Base-by-base conservation (phyloP, 257 asterid genomes). In the Craterostigma plantagineum region DNA sequence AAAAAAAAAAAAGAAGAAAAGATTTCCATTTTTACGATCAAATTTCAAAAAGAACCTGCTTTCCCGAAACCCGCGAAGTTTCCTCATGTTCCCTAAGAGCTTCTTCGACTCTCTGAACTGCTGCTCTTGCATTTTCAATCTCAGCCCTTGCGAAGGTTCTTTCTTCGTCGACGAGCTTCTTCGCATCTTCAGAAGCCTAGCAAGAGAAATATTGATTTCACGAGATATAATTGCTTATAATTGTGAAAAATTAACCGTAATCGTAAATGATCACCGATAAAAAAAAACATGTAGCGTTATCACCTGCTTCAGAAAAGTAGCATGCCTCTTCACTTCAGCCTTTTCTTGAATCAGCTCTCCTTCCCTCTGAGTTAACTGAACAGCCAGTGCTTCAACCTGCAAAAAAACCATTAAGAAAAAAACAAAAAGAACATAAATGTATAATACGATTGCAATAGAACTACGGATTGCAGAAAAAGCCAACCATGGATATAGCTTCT, bases 131-230 rank as follows among this genome's bases (percentile, higher is more conserved):
- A 63, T 76, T 73, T 69, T 86, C 97, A 54, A 81, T 86, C 67
- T 86, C 97, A 35, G 81, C 76, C 48, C 86, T 65, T 48, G 97
- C 92, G 52, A 81, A 81, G 54, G 92, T 81, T 61, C 97, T 63
- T 63, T 86, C 97, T 63, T 81, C 90, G 27, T 86, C 95, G 37
- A 86, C 95, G 40, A 78, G 84, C 43, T 63, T 78, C 53, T 78
- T 86, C 47, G 97, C 97, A 76, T 86, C 97, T 65, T 81, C 95
- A 14, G 97, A 86, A 51, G 97, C 95, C 97, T 86, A 33, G 65
- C 46, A 51, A 55, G 37, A 49, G 27, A 41, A 27, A 41, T 23
- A 23, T 23, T 6, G 30, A 23, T 23, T 8, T 49, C n/a, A n/a
- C 40, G 2, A 41, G 1, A 41, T 2, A 2, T 37, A 37, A 9